phyloP scores from a whole-genome alignment of 2,329 filamentous ascomycete genomes.

The Amylocarpus encephaloides region DNA sequence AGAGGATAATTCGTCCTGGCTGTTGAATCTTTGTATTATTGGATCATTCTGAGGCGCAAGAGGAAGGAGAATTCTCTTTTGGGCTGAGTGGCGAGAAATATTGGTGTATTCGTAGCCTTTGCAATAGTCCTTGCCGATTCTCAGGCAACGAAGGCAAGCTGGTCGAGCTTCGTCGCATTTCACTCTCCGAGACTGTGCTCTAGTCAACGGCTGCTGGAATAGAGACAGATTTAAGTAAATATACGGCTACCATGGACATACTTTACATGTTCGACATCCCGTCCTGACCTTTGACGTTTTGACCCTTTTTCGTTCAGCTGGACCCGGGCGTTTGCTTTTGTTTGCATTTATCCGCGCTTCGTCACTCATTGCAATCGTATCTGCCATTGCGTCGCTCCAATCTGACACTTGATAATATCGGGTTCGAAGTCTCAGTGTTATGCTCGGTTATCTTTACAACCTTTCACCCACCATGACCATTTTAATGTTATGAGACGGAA shows the following conservation, averaged over 20 bases:
- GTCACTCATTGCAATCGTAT: not conserved
- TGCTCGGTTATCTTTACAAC: not conserved
- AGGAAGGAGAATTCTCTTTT: not conserved
- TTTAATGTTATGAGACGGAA: not conserved
- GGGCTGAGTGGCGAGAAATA: not conserved
- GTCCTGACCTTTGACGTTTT: conserved; percentile 16
- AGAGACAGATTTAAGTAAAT: not conserved
- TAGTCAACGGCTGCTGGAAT: not conserved
- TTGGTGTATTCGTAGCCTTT: conserved; percentile 3
- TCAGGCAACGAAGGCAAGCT: conserved; percentile 15
- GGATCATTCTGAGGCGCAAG: not conserved
- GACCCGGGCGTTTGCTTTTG: not conserved
- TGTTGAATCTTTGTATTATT: not conserved
- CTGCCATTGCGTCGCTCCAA: not conserved
- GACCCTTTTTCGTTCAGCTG: not conserved
- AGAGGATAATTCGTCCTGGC: conserved; percentile 1
- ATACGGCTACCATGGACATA: not conserved
- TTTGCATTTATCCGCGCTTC: not conserved
- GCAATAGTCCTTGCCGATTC: conserved; percentile 1
- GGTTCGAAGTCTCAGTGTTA: not conserved
- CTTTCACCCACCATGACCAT: not conserved
- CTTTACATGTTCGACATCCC: conserved; percentile 12
- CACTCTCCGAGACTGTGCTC: conserved; percentile 9
- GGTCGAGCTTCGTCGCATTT: conserved; percentile 23
- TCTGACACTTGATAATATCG: not conserved